phyloP scores from a whole-genome alignment of 495 filamentous ascomycete genomes.

The Podospora didyma region DNA sequence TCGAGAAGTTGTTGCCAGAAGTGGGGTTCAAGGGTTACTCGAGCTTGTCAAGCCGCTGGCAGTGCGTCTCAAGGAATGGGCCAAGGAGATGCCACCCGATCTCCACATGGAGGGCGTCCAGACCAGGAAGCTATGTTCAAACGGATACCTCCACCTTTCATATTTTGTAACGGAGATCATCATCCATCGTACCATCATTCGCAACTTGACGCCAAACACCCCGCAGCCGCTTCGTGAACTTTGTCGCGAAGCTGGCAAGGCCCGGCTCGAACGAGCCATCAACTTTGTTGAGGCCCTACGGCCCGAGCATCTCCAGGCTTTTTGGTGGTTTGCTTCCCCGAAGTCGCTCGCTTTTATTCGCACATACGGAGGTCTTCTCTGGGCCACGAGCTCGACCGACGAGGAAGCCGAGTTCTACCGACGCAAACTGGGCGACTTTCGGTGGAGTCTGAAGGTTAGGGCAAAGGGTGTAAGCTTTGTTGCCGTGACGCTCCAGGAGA shows the following conservation, averaged over 20 bases:
- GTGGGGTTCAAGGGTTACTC: constrained; percentile 42
- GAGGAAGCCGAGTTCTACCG: constrained; percentile 81
- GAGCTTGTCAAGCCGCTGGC: constrained; percentile 60
- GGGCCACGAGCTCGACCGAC: constrained; percentile 58
- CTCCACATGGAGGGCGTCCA: constrained; percentile 48
- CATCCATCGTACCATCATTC: constrained; percentile 60
- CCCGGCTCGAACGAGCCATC: constrained; percentile 54
- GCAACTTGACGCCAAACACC: constrained; percentile 41
- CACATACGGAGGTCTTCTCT: constrained; percentile 61
- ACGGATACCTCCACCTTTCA: constrained; percentile 61
- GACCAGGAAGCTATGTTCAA: constrained; percentile 35
- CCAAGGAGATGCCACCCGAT: constrained; percentile 47
- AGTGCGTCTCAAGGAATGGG: constrained; percentile 59
- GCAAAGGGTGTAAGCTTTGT: constrained; percentile 26
- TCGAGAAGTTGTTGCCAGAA: constrained; percentile 11
- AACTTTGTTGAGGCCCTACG: constrained; percentile 54
- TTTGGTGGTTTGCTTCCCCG: constrained; percentile 61
- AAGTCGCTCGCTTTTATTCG: constrained; percentile 60
- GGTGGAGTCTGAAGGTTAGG: constrained; percentile 60
- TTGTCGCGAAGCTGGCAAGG: constrained; percentile 68
- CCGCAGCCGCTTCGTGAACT: constrained; percentile 61
- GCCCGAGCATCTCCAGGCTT: constrained; percentile 55
- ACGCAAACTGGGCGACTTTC: constrained; percentile 63
- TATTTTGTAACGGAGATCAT: constrained; percentile 67
- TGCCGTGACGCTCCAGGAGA: constrained; percentile 19